A percentile compares a stretch with the other conserved stretches of the same genome.
Conservation (phyloP, 305 asterid genomes). For the Plantago coronopus region DNA sequence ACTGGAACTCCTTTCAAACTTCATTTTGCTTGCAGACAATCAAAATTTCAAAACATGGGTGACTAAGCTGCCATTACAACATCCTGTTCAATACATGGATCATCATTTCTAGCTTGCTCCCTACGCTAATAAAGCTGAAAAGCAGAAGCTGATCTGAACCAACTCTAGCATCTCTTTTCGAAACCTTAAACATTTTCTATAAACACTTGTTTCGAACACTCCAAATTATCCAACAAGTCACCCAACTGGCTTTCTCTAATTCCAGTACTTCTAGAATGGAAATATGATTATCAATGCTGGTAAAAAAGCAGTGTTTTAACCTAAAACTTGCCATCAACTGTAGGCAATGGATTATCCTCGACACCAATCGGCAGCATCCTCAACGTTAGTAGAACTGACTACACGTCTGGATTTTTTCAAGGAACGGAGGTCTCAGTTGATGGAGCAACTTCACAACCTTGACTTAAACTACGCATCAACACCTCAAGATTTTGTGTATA, state of each 20-base stretch:
- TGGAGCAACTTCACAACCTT: slow-evolving; percentile 91
- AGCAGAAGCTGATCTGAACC: no score
- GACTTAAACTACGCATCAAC: slow-evolving; percentile 67
- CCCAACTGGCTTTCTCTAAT: no score
- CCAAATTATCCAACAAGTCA: no score
- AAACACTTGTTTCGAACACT: background rate
- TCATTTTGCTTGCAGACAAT: slow-evolving; percentile 8
- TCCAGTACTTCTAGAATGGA: no score
- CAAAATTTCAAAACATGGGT: slow-evolving; percentile 1
- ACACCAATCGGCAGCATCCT: slow-evolving; percentile 62
- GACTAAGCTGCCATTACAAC: background rate
- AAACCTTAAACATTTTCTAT: background rate
- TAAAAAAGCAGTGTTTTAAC: background rate
- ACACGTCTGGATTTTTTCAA: slow-evolving; percentile 92
- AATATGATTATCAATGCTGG: no score
- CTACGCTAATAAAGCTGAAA: no score
- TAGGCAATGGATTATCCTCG: slow-evolving; percentile 62
- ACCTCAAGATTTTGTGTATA: slow-evolving; percentile 63
- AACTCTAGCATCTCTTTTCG: no score
- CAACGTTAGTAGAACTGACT: slow-evolving; percentile 80
- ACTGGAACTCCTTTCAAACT: slow-evolving; percentile 3
- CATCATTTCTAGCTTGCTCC: no score
- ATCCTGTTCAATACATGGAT: background rate
- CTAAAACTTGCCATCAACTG: background rate
- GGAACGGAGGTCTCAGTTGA: slow-evolving; percentile 92